phyloP scores from a whole-genome alignment of 1,284 basidiomycete species.

The Amylostereum areolatum region DNA sequence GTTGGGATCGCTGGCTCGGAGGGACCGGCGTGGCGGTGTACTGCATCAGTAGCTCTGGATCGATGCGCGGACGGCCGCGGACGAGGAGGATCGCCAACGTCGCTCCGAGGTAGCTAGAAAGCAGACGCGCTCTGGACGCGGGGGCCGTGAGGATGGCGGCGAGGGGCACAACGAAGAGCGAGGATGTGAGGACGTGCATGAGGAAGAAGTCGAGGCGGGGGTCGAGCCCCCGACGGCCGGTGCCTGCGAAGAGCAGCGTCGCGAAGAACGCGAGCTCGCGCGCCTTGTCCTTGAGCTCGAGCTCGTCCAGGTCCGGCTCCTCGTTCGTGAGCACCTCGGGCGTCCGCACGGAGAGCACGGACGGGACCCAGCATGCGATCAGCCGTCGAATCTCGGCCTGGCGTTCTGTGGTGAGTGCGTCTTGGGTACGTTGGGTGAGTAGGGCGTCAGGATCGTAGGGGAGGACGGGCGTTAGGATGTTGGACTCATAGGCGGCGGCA shows the following conservation, averaged over 20 bases:
- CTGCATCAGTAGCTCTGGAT: conserved; percentile 48
- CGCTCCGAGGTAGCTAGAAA: conserved; percentile 41
- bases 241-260: conserved; percentile 49
- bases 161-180: conserved; percentile 53
- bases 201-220: conserved; percentile 66
- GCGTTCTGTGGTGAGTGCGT: conserved; percentile 34
- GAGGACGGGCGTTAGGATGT: conserved; percentile 43
- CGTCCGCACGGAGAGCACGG: conserved; percentile 18
- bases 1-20: conserved; percentile 16
- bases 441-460: conserved; percentile 45
- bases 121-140: conserved; percentile 37
- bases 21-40: conserved; percentile 41
- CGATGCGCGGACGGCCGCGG: conserved; percentile 55
- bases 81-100: conserved; percentile 39
- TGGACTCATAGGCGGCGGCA: conserved; percentile 47
- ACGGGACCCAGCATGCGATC: conserved; percentile 42
- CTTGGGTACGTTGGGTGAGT: conserved; percentile 28
- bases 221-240: conserved; percentile 41
- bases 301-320: conserved; percentile 43
- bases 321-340: conserved; percentile 32
- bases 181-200: conserved; percentile 63
- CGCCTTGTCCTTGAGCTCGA: conserved; percentile 35
- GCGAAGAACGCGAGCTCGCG: conserved; percentile 50
- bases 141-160: conserved; percentile 30
- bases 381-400: conserved; percentile 42